Evolutionary conservation across 495 filamentous ascomycete species (phyloP).

Genomic region (Podospora comata): DNA sequence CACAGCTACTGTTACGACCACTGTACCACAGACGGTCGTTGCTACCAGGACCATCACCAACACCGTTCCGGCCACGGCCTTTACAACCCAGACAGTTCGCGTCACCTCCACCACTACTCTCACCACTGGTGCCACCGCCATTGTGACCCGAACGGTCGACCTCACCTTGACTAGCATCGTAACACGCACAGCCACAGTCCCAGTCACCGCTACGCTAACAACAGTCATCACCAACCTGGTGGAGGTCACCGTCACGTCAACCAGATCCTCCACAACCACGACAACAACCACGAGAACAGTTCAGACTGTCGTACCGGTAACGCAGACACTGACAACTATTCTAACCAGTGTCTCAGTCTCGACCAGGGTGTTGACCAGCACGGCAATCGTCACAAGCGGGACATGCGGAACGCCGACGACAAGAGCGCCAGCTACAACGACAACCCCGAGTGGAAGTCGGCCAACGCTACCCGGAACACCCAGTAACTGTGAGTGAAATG

Average conservation of each 20-base stretch:
- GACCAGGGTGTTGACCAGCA: background rate
- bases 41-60: slow-evolving; percentile 1
- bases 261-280: background rate
- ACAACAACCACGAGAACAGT: background rate
- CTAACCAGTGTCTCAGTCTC: slow-evolving; percentile 3
- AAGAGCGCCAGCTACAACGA: slow-evolving; percentile 2
- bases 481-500: slow-evolving; percentile 23
- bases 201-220: slow-evolving; percentile 15
- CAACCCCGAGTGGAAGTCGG: background rate
- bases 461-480: slow-evolving; percentile 26
- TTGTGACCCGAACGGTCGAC: slow-evolving; percentile 9
- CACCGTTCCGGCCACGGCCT: slow-evolving; percentile 10
- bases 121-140: background rate
- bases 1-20: slow-evolving; percentile 18
- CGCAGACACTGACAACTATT: slow-evolving; percentile 12
- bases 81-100: background rate
- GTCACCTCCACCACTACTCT: slow-evolving; percentile 10
- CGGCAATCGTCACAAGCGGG: slow-evolving; percentile 7
- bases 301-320: background rate
- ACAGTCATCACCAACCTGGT: background rate
- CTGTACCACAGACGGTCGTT: slow-evolving; percentile 8
- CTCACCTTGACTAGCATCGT: slow-evolving; percentile 19
- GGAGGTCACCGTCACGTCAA: background rate
- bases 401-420: slow-evolving; percentile 1
- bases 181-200: slow-evolving; percentile 27